These are phyloP conservation scores for Podila epicladia DNA, from an alignment of 192 early-diverging fungal genomes.

Conservation along the genomic window DNA sequence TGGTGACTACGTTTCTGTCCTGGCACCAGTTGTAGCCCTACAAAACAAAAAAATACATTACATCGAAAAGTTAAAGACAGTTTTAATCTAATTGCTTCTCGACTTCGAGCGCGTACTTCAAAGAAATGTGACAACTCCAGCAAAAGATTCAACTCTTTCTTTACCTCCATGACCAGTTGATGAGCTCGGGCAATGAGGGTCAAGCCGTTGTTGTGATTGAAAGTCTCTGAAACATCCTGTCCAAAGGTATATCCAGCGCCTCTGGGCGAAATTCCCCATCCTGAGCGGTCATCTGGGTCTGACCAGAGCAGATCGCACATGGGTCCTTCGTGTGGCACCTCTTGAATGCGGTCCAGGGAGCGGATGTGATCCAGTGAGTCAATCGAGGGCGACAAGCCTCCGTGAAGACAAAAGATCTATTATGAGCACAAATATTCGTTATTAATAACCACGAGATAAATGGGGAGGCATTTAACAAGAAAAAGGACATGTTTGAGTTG, in stretches of 20 bases:
- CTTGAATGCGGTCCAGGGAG: slow-evolving; percentile 93
- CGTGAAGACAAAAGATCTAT: slow-evolving; percentile 98
- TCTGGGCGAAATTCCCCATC: slow-evolving; percentile 89
- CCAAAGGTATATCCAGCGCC: slow-evolving; percentile 91
- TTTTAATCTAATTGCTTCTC: neutral
- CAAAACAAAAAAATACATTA: too few relatives aligned
- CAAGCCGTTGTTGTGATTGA: slow-evolving; percentile 96
- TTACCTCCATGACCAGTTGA: slow-evolving; percentile 91
- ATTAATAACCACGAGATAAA: neutral
- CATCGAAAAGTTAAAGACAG: neutral
- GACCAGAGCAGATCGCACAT: slow-evolving; percentile 93
- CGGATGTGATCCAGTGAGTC: slow-evolving; percentile 97
- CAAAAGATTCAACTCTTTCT: neutral
- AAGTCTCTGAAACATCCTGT: slow-evolving; percentile 87
- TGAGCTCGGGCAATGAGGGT: slow-evolving; percentile 95
- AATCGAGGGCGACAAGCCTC: slow-evolving; percentile 96
- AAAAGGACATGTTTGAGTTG: neutral
- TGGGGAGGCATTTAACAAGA: neutral
- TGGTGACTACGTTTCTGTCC: slow-evolving; percentile 98
- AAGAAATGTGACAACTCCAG: neutral
- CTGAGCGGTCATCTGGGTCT: slow-evolving; percentile 87
- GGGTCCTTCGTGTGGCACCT: slow-evolving; percentile 88
- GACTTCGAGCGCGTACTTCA: neutral
- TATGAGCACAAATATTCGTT: neutral
- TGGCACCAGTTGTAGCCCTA: slow-evolving; percentile 99